Evolutionary conservation across 2,329 filamentous ascomycete species (phyloP), one percentile per base, ranked within the genome.

Genomic region (Pleoardoris graminearum): DNA sequence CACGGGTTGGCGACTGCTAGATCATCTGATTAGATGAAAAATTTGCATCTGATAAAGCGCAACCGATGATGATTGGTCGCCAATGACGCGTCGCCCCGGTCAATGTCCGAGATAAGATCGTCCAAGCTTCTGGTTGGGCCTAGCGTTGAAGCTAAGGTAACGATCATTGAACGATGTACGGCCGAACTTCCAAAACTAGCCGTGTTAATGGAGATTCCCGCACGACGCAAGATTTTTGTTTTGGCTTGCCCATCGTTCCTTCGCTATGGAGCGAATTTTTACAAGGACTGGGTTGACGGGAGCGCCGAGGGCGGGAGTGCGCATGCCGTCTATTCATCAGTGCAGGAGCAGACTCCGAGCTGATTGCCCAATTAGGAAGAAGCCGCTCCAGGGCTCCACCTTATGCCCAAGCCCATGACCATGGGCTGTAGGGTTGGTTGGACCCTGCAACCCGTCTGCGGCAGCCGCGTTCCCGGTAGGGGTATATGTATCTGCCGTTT

Each of bases 401-500:
- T 11, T 16, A 29, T 37, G 33, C 23, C n/a, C 14, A 16, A 47
- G 44, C 33, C 44, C 22, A 35, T 25, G 14, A 29, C 33, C 44
- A 29, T 32, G 44, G 19, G 19, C 33, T 14, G 33, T 17, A 29
- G 6, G 22, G 33, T 10, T 33, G 25, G 23, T 38, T 17, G 44
- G 14, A n/a, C 44, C 32, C 23, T 38, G 32, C 10, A 29, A n/a
- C 21, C 14, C 33, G 22, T 22, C 44, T 29, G 44, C 44, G 10
- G 43, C 11, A 37, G 44, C 25, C 36, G 17, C 35, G 21, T 29
- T 37, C 3, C 43, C 43, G 30, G 32, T 32, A 14, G 29, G 32
- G 45, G 23, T 61, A 65, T 57, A 61, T 68, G 57, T 45, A 29
- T 21, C 22, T 32, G 37, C 25, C 29, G 43, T 25, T 12, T 35